phyloP scores from a whole-genome alignment of 768 basidiomycete species.

The Phylloporus arenicola region DNA sequence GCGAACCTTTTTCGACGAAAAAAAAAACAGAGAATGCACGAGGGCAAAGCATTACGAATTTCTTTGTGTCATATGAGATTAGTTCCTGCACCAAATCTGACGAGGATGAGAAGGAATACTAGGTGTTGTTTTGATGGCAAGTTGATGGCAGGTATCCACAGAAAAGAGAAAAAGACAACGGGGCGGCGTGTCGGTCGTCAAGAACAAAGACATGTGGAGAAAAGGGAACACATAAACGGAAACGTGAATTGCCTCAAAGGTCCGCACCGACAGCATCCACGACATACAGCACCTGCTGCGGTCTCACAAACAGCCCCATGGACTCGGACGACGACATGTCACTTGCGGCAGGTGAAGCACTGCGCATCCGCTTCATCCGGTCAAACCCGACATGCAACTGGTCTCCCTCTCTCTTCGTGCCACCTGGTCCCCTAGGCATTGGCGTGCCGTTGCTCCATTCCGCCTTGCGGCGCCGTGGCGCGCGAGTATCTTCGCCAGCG shows the following conservation, averaged over 20 bases:
- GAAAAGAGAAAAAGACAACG: constrained; percentile 1
- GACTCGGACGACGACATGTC: constrained; percentile 58
- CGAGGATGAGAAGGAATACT: constrained; percentile 10
- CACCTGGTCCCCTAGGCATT: constrained; percentile 33
- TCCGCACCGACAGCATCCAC: constrained; percentile 74
- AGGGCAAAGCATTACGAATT: constrained; percentile 15
- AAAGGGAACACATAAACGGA: neutral
- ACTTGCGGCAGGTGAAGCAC: constrained; percentile 62
- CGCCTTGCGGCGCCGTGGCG: constrained; percentile 20
- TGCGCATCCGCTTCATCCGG: constrained; percentile 53
- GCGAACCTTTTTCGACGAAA: neutral
- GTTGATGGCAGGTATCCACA: constrained; percentile 8
- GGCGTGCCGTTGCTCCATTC: constrained; percentile 27
- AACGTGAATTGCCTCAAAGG: constrained; percentile 33
- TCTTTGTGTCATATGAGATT: constrained; percentile 19
- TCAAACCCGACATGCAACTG: constrained; percentile 37
- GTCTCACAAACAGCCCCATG: constrained; percentile 73
- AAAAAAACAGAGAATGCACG: neutral
- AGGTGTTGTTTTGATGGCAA: constrained; percentile 9
- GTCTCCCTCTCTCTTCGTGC: constrained; percentile 55
- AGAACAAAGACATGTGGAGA: neutral
- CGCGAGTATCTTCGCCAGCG: constrained; percentile 35
- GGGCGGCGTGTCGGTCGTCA: constrained; percentile 8
- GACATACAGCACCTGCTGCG: constrained; percentile 83
- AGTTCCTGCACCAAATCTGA: constrained; percentile 16